phyloP scores from a whole-genome alignment of 1,139 yeast species.

The Blastobotrys buckinghamii region DNA sequence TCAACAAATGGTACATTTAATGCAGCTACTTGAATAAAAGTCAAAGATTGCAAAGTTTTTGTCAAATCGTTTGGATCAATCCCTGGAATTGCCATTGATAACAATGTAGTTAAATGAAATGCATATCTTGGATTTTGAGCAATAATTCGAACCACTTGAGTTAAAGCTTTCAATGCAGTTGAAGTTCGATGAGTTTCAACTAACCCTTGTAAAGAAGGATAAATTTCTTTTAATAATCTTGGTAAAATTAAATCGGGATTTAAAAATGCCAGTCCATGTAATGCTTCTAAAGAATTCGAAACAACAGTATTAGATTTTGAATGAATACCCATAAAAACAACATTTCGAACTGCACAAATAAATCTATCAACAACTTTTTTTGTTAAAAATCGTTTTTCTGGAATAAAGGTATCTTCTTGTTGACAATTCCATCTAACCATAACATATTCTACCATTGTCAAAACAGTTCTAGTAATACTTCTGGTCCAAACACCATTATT shows the following conservation, averaged over 20 bases:
- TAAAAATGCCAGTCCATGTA: conserved; percentile 60
- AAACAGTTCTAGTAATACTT: conserved; percentile 58
- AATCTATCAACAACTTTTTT: conserved; percentile 43
- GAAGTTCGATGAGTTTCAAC: conserved; percentile 78
- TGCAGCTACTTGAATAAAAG: conserved; percentile 65
- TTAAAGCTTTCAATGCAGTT: conserved; percentile 64
- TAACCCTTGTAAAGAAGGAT: conserved; percentile 73
- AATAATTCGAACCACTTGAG: conserved; percentile 62
- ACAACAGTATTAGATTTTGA: conserved; percentile 60
- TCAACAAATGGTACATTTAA: conserved; percentile 61
- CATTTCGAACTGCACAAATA: conserved; percentile 50
- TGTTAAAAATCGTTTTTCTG: conserved; percentile 43
- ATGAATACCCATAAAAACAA: conserved; percentile 70
- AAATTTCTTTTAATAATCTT: conserved; percentile 62
- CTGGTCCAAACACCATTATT: conserved; percentile 82
- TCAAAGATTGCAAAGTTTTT: conserved; percentile 65
- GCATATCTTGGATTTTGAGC: conserved; percentile 61
- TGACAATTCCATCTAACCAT: conserved; percentile 35
- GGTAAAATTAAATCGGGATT: conserved; percentile 61
- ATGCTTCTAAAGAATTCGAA: conserved; percentile 53
- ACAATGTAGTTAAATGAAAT: conserved; percentile 70
- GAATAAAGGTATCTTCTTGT: conserved; percentile 33
- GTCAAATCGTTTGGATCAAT: conserved; percentile 83
- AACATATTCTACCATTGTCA: conserved; percentile 33
- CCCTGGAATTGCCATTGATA: conserved; percentile 69